Conservation (phyloP, 768 basidiomycete species). For the Mrakia blollopis region DNA sequence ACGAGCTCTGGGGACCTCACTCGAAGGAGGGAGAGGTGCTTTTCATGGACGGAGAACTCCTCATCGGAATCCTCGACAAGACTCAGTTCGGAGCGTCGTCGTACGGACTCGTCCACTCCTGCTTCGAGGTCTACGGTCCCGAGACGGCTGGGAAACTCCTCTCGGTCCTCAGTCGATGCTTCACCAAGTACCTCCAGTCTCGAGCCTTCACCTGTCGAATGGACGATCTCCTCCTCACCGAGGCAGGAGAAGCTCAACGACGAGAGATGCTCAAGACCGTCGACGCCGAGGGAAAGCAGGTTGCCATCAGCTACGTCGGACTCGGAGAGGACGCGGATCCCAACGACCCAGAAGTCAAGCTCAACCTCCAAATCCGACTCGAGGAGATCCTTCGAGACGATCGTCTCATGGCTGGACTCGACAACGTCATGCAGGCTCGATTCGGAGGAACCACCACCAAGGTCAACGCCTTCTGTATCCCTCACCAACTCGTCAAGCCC, state of each 20-base stretch:
- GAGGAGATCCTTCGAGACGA: conserved; percentile 93
- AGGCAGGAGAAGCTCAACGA: conserved; percentile 68
- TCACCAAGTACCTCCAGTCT: conserved; percentile 95
- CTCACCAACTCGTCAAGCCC: conserved; percentile 76
- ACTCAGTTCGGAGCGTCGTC: conserved; percentile 94
- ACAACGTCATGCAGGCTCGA: conserved; percentile 49
- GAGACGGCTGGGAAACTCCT: conserved; percentile 83
- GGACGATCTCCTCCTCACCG: conserved; percentile 91
- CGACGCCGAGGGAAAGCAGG: conserved; percentile 70
- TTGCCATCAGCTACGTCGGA: conserved; percentile 66
- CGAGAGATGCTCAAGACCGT: conserved; percentile 62
- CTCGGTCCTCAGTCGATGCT: conserved; percentile 84
- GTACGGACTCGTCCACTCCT: conserved; percentile 93
- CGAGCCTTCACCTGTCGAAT: conserved; percentile 97
- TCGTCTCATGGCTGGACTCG: conserved; percentile 93
- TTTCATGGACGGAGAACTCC: conserved; percentile 86
- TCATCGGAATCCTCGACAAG: conserved; percentile 93
- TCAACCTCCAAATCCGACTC: conserved; percentile 54
- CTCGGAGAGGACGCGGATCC: conserved; percentile 52
- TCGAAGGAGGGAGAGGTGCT: conserved; percentile 71
- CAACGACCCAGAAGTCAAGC: conserved; percentile 42
- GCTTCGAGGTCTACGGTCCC: conserved; percentile 90
- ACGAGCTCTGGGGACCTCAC: conserved; percentile 62
- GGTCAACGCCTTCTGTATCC: conserved; percentile 82
- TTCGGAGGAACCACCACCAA: conserved; percentile 75